Conservation (phyloP, 169 alveolate species). For the Theileria sp. region DNA sequence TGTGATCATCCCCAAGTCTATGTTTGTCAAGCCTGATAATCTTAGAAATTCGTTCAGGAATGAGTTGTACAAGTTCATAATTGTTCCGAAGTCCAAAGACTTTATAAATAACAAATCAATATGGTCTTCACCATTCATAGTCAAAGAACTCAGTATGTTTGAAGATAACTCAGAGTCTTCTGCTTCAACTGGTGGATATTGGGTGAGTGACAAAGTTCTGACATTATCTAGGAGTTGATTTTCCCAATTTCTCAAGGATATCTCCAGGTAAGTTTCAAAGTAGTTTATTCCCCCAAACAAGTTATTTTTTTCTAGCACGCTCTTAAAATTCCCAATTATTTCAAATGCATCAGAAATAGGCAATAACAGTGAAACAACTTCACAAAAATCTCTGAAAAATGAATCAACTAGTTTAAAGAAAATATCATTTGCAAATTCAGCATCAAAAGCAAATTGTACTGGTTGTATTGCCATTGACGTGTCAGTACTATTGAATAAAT, state of each 20-base stretch:
- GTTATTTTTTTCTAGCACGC: neutral
- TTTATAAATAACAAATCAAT: neutral
- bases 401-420: neutral
- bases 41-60: neutral
- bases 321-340: neutral
- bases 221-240: constrained; percentile 7
- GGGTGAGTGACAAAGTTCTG: constrained; percentile 3
- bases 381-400: neutral
- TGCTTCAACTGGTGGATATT: neutral
- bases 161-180: neutral
- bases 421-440: neutral
- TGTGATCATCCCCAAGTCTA: neutral
- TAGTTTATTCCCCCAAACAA: neutral
- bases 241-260: constrained; percentile 5
- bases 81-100: neutral
- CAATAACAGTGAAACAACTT: neutral
- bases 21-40: neutral
- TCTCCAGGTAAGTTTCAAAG: neutral
- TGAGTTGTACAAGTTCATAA: neutral
- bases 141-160: neutral
- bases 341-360: neutral
- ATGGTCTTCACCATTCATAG: neutral
- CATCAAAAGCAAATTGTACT: neutral
- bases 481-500: neutral
- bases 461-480: neutral